Evolutionary conservation across 805 yeast species (phyloP).

Genomic region (Brettanomyces bruxellensis): DNA sequence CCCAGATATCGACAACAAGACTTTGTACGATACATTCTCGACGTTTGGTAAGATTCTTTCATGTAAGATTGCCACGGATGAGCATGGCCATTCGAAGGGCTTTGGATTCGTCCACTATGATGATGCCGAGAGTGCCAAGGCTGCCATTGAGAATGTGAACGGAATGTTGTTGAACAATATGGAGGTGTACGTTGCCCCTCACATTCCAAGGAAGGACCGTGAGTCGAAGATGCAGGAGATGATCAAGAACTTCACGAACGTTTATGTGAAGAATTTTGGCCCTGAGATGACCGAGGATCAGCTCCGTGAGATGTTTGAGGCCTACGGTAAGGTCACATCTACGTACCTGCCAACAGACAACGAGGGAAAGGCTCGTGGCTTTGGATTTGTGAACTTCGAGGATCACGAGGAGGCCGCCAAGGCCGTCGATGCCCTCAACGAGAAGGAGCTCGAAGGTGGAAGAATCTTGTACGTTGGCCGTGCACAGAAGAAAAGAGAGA

Average conservation of each 20-base stretch:
- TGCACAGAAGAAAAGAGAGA: constrained; percentile 98
- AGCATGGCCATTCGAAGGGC: constrained; percentile 84
- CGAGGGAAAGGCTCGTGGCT: constrained; percentile 88
- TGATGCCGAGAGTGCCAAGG: constrained; percentile 82
- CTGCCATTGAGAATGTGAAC: constrained; percentile 94
- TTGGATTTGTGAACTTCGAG: constrained; percentile 91
- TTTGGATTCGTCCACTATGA: constrained; percentile 98
- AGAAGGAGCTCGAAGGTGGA: constrained; percentile 77
- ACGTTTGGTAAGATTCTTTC: constrained; percentile 94
- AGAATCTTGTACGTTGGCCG: constrained; percentile 91
- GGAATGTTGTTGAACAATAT: constrained; percentile 97
- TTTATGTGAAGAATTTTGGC: constrained; percentile 86
- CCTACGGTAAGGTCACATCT: constrained; percentile 77
- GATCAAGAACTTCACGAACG: constrained; percentile 91
- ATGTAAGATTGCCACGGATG: constrained; percentile 95
- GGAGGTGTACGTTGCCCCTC: constrained; percentile 94
- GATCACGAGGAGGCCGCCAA: constrained; percentile 78
- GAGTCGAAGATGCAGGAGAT: constrained; percentile 84
- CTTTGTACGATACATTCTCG: constrained; percentile 94
- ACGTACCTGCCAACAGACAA: constrained; percentile 69
- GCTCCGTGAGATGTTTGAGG: constrained; percentile 61
- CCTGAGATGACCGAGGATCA: constrained; percentile 60
- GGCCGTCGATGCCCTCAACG: constrained; percentile 91
- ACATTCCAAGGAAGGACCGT: constrained; percentile 87
- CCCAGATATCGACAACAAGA: constrained; percentile 97